Evolutionary conservation across 2,329 filamentous ascomycete genomes (phyloP).

Genomic region (Fusarium pseudonygamai): DNA sequence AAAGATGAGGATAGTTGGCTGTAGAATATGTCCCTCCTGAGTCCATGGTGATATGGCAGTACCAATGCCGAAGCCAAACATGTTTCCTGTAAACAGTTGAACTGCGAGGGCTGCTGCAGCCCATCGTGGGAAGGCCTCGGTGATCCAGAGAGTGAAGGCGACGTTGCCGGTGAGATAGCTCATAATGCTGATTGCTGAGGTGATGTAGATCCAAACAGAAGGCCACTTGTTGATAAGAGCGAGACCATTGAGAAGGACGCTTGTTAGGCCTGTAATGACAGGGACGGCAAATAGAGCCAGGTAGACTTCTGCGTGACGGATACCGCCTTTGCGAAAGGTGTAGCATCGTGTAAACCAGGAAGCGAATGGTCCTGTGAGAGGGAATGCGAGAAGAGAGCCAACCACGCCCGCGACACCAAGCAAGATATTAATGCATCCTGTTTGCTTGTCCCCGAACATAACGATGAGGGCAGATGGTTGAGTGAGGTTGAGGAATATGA

Average conservation of each 20-base stretch:
- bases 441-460: rapidly evolving
- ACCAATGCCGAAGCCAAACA: conserved; percentile 23
- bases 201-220: conserved; percentile 4
- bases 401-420: background rate
- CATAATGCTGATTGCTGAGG: conserved; percentile 15
- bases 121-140: conserved; percentile 30
- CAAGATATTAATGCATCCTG: background rate
- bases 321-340: conserved; percentile 10
- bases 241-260: conserved; percentile 20
- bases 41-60: conserved; percentile 10
- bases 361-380: conserved; percentile 8
- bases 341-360: conserved; percentile 23
- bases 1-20: conserved; percentile 19
- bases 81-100: conserved; percentile 19
- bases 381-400: conserved; percentile 14
- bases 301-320: conserved; percentile 30
- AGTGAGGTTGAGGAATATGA: conserved; percentile 20
- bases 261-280: background rate
- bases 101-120: conserved; percentile 21
- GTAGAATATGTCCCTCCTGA: background rate
- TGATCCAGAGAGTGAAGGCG: conserved; percentile 33
- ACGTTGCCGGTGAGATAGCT: conserved; percentile 28
- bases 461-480: background rate
- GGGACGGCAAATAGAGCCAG: conserved; percentile 10
- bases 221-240: conserved; percentile 9